phyloP scores from a whole-genome alignment of 768 basidiomycete species.

The Wakefieldia striispora region DNA sequence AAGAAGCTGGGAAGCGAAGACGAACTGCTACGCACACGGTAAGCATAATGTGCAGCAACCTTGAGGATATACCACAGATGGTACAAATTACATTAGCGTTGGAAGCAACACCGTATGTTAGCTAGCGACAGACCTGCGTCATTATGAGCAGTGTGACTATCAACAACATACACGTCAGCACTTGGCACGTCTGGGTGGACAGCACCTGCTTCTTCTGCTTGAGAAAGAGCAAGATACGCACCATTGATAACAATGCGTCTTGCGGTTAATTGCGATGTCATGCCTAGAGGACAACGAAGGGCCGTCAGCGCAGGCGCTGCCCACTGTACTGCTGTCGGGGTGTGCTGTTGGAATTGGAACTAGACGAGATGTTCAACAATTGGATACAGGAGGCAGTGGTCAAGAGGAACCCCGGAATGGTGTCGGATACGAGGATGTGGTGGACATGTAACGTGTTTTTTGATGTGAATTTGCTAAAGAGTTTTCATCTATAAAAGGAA shows the following conservation, averaged over 20 bases:
- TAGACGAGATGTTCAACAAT: not conserved
- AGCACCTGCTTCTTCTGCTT: not conserved
- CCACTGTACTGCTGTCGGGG: not conserved
- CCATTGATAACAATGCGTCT: constrained; percentile 48
- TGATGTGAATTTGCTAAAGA: too few species aligned
- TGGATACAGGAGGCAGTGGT: too few species aligned
- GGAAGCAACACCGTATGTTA: not conserved
- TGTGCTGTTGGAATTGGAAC: not conserved
- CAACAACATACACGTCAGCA: constrained; percentile 9
- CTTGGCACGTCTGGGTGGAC: not conserved
- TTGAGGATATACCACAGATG: constrained; percentile 31
- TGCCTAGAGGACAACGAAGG: not conserved
- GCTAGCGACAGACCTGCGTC: constrained; percentile 43
- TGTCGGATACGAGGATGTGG: not conserved
- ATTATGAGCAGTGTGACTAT: constrained; percentile 52
- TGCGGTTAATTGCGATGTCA: constrained; percentile 33
- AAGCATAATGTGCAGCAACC: constrained; percentile 78
- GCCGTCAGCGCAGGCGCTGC: not conserved
- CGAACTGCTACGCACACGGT: constrained; percentile 48
- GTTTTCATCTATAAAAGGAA: constrained; percentile 12
- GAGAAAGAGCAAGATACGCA: constrained; percentile 16
- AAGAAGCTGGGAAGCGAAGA: not conserved
- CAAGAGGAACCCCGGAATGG: not conserved
- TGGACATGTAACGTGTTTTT: not conserved
- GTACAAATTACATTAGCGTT: constrained; percentile 1